Evolutionary conservation across 371 early-diverging fungal genomes (phyloP), one percentile per base, ranked within the genome.

Genomic region (Fennellomyces sp.): DNA sequence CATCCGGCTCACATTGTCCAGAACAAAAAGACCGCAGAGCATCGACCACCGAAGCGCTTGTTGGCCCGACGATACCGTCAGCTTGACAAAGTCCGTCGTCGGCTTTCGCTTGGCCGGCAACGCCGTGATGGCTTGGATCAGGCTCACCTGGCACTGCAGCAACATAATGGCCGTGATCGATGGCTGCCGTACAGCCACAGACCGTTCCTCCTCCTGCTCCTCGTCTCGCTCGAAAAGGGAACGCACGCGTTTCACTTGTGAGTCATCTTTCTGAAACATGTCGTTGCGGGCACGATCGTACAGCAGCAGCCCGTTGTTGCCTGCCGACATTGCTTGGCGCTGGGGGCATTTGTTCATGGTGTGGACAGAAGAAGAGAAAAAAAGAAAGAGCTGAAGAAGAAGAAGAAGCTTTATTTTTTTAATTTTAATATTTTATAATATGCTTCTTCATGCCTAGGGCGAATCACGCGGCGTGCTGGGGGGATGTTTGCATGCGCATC

Each of bases 111-210:
- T 58, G 4, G 56, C 12, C 6, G 73, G 68, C 11, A 71, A 33
- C 19, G 58, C 42, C 27, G 62, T 58, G 12, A 75, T 58, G 5
- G 56, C 50, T 35, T 76, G 65, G 55, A 76, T 65, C 52, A 72
- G 39, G 19, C 56, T 60, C 13, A 70, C 73, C 60, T 76, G 68
- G 2, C 67, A 25, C 30, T 76, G 73, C n/a, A 76, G 60, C 31
- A 76, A 50, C 21, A 65, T 55, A 31, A 76, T 70, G 25, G 76
- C 61, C 12, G 70, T 76, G 25, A 73, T 62, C 1, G 76, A 75
- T 21, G 76, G 76, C 6, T 50, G 51, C 3, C 51, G 27, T n/a
- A 50, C 11, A 5, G 28, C 51, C 6, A 50, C 29, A 29, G 51
- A 4, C 5, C 5, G 11, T 15, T 28, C 5, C 6, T 50, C 51